A percentile compares a stretch with the other conserved stretches of the same genome.
These are phyloP conservation scores for Lachancea cidri DNA, from an alignment of 805 yeast species.

Conservation along the genomic window DNA sequence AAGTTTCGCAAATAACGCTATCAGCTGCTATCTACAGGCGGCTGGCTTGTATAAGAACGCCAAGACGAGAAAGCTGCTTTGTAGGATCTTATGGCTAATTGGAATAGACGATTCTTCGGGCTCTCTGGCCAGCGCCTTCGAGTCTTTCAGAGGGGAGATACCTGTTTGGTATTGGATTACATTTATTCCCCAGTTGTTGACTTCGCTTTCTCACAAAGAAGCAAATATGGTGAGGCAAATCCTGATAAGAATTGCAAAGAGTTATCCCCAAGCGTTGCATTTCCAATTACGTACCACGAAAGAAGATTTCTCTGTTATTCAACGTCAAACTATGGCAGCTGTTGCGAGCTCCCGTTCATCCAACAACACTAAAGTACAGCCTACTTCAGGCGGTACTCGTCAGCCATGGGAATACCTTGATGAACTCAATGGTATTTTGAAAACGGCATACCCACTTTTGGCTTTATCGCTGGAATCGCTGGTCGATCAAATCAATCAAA, in stretches of 20 bases:
- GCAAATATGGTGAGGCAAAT: constrained; percentile 86
- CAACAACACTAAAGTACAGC: constrained; percentile 21
- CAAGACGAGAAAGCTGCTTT: constrained; percentile 80
- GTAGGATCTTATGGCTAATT: constrained; percentile 89
- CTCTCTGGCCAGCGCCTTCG: constrained; percentile 79
- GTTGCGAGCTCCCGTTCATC: constrained; percentile 32
- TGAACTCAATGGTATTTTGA: constrained; percentile 89
- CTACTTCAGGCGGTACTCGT: constrained; percentile 32
- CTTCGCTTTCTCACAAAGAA: constrained; percentile 86
- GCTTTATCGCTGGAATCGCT: constrained; percentile 91
- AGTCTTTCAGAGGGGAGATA: constrained; percentile 87
- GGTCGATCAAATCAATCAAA: constrained; percentile 90
- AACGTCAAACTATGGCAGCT: constrained; percentile 62
- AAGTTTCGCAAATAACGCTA: constrained; percentile 85
- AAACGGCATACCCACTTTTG: constrained; percentile 91
- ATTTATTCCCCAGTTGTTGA: constrained; percentile 87
- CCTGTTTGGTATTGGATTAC: constrained; percentile 99
- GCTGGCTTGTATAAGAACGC: constrained; percentile 94
- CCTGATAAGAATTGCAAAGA: constrained; percentile 86
- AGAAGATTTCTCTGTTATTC: constrained; percentile 86
- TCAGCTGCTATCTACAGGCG: constrained; percentile 94
- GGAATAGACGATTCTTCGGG: constrained; percentile 85
- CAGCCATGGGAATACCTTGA: constrained; percentile 93
- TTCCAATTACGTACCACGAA: constrained; percentile 93
- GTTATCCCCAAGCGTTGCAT: constrained; percentile 95